Percentiles rank a stretch among this genome's conserved stretches.
Conservation (phyloP, 2,329 filamentous ascomycete genomes). For the Seiridium cupressi region DNA sequence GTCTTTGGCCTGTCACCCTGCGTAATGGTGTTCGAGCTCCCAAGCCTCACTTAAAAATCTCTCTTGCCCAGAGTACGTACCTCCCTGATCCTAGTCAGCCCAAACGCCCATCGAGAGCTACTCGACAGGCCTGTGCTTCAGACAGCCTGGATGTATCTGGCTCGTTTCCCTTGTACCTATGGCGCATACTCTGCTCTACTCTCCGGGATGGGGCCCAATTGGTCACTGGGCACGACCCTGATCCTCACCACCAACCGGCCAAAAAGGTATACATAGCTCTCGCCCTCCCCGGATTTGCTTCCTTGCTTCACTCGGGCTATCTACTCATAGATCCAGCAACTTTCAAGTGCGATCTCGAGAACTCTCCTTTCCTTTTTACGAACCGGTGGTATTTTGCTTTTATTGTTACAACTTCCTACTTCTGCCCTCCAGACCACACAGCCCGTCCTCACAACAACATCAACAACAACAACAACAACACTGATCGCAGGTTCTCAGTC, state of each 20-base stretch:
- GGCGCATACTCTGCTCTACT: background rate
- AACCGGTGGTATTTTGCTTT: constrained; percentile 6
- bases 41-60: background rate
- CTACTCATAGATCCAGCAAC: background rate
- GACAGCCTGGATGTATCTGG: background rate
- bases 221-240: background rate
- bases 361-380: constrained; percentile 4
- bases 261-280: background rate
- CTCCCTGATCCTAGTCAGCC: background rate
- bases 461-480: background rate
- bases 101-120: background rate
- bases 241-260: background rate
- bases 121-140: constrained; percentile 1
- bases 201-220: constrained; percentile 1
- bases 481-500: background rate
- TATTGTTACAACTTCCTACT: background rate
- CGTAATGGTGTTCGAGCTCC: background rate
- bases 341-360: background rate
- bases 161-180: background rate
- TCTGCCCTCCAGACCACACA: background rate
- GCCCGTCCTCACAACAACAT: background rate
- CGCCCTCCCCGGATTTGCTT: constrained; percentile 2
- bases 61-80: background rate
- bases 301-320: constrained; percentile 1
- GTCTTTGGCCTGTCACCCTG: background rate